Base-by-base conservation (phyloP, 2,329 filamentous ascomycete genomes). In the Aspergillus pseudonomiae region DNA sequence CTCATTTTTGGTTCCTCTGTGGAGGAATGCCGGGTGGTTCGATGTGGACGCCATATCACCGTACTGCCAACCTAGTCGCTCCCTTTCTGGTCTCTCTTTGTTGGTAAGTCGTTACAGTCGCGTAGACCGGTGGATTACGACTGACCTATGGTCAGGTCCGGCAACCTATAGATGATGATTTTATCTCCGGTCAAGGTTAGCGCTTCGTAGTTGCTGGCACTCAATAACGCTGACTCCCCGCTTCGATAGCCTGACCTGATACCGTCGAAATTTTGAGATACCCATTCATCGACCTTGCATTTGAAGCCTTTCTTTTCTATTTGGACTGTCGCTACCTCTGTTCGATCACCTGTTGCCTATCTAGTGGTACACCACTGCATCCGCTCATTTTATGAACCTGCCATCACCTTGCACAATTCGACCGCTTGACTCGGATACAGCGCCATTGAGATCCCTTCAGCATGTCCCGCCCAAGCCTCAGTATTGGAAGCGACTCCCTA, bases 391-490 rank as follows among this genome's bases (percentile, higher is more conserved):
- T 30, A 50, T 50, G 14, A 28, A 28, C 46, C 12, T 16, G 2
- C 24, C 12, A n/a, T 52, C 21, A 4, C 28, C 48, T 24, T 32
- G 28, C 24, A 34, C 21, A 6, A 5, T 28, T 32, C 26, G 48
- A 24, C 16, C 19, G 16, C 28, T 16, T 21, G 10, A 11, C 48
- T 11, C 9, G n/a, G 48, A 52, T 32, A n/a, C 26, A 52, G 6
- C 19, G 1, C 32, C n/a, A 52, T 52, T 52, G 46, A 60, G 46
- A 12, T 28, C 53, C 12, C 41, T 21, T 26, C 48, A 48, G 14
- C 52, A 67, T 68, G 67, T 67, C 67, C 12, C 60, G 58, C 19
- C 54, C 58, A 19, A 61, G 58, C 21, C 55, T 50, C 28, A 63
- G 61, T 41, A 58, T 61, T 36, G 59, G 67, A 39, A 67, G 62